Conservation (phyloP, 345 rosid species). For the Pseudoturritis turrita region DNA sequence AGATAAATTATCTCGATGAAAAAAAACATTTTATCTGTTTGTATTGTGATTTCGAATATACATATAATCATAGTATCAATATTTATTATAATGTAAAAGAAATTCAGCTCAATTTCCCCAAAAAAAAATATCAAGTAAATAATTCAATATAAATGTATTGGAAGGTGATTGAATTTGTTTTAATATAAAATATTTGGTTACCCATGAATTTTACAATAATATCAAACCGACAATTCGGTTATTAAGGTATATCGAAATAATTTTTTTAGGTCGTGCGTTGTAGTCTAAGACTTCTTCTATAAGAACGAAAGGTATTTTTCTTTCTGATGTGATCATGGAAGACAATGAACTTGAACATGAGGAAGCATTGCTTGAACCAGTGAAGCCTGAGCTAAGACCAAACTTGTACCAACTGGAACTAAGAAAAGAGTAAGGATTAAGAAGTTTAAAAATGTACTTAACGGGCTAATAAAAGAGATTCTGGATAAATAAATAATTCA, state of each 20-base stretch:
- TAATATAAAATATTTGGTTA: not conserved
- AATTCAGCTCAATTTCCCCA: not conserved
- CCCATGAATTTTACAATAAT: not conserved
- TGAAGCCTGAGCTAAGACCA: no score
- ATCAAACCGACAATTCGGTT: constrained; percentile 9
- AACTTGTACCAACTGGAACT: no score
- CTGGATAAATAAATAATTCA: no score
- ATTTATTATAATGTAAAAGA: not conserved
- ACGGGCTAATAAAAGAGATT: no score
- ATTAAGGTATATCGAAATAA: not conserved
- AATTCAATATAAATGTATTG: not conserved
- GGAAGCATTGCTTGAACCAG: no score
- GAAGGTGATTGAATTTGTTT: no score
- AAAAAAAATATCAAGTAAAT: not conserved
- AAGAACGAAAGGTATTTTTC: not conserved
- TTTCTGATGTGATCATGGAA: no score
- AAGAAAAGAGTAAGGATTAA: no score
- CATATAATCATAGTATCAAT: not conserved
- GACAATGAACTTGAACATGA: no score
- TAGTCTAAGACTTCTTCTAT: not conserved
- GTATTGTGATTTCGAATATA: not conserved
- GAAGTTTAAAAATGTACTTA: no score
- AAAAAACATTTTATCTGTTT: not conserved
- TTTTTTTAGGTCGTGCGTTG: not conserved
- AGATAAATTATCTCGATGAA: not conserved